Conservation (phyloP, 2,329 filamentous ascomycete species). For the Phoma sp. region DNA sequence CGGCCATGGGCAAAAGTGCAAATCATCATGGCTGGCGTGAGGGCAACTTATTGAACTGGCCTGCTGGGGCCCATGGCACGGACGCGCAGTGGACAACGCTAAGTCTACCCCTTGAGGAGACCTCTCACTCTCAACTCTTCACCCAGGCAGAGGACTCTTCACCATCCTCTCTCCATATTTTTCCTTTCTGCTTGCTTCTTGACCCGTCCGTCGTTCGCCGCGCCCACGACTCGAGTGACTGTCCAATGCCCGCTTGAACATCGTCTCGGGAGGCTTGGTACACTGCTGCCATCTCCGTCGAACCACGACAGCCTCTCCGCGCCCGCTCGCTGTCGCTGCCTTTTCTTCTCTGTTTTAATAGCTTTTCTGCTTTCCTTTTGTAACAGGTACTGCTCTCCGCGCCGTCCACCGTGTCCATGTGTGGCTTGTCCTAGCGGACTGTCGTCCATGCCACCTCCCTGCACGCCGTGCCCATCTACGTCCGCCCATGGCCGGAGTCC, state of each 20-base stretch:
- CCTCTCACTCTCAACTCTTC: constrained; percentile 31
- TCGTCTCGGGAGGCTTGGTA: constrained; percentile 50
- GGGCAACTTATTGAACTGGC: constrained; percentile 17
- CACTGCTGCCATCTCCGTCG: constrained; percentile 51
- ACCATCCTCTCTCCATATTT: constrained; percentile 45
- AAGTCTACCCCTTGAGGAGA: constrained; percentile 21
- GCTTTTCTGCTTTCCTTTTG: constrained; percentile 34
- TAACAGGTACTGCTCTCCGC: constrained; percentile 37
- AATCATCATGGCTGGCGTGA: constrained; percentile 22
- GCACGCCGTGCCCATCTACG: constrained; percentile 3
- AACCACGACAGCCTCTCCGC: constrained; percentile 48
- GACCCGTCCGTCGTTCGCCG: constrained; percentile 33
- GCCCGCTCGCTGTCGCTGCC: constrained; percentile 39
- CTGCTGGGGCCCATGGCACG: constrained; percentile 20
- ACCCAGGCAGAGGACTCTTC: too few relatives aligned
- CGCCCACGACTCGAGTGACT: constrained; percentile 32
- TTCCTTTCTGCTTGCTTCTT: constrained; percentile 41
- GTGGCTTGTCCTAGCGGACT: constrained; percentile 6
- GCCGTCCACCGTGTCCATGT: constrained; percentile 16
- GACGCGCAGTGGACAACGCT: constrained; percentile 15
- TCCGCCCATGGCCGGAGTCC: constrained; percentile 8
- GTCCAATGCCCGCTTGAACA: constrained; percentile 51
- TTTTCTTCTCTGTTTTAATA: constrained; percentile 51
- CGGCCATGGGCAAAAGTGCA: constrained; percentile 9
- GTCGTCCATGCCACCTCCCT: constrained; percentile 14